A percentile compares a stretch with the other conserved stretches of the same genome.
Evolutionary conservation across 257 asterid genomes (phyloP).

Genomic region (Coffea canephora): DNA sequence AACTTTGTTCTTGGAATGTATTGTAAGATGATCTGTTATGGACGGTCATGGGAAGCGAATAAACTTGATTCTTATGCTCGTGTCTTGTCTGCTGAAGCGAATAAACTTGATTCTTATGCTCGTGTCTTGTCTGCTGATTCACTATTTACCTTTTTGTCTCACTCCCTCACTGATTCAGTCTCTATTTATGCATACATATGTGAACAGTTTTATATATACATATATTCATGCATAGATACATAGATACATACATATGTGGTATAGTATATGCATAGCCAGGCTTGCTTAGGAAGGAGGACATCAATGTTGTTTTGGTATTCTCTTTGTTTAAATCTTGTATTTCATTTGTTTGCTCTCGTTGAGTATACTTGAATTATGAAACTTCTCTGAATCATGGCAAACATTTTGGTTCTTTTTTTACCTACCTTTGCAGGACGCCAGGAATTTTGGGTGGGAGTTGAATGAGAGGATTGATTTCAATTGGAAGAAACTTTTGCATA

Average conservation of each 20-base stretch:
- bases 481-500: slow-evolving; percentile 94
- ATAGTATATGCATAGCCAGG: no score
- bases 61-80: background rate
- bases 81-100: no score
- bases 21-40: background rate
- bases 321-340: background rate
- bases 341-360: background rate
- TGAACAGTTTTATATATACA: no score
- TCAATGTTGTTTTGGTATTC: background rate
- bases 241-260: no score
- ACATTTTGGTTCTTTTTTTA: slow-evolving; percentile 1
- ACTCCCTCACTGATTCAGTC: background rate
- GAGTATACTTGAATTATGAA: background rate
- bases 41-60: background rate
- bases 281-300: background rate
- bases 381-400: background rate
- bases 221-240: no score
- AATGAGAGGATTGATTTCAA: slow-evolving; percentile 72
- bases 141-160: no score
- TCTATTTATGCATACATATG: background rate
- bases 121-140: background rate
- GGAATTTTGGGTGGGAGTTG: slow-evolving; percentile 94
- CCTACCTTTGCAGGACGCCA: slow-evolving; percentile 69
- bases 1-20: background rate
- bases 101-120: no score